Evolutionary conservation across 345 rosid genomes (phyloP), one percentile per base, ranked within the genome.

Genomic region (Turnera subulata): DNA sequence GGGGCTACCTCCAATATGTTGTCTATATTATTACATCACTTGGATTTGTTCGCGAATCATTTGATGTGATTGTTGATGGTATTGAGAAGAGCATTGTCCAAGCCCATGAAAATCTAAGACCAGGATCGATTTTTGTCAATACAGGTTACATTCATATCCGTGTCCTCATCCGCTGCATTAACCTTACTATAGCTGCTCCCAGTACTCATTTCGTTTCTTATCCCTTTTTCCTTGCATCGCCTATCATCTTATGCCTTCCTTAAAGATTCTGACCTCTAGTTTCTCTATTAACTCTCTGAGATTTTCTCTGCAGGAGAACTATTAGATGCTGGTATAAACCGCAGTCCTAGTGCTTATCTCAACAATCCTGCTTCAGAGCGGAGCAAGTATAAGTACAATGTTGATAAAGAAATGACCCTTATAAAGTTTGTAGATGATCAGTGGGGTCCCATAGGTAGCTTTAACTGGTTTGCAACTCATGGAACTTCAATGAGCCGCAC

Each of bases 401-500:
- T 86, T 51, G 98, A 92, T 74, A 92, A 82, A 63, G 89, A 86
- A 66, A 92, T 92, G 98, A 89, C 96, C 64, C 96, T 92, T 48
- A 56, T 92, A 64, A 92, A 92, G 83, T 92, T 92, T 80, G 87
- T 86, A 18, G 98, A 89, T 68, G 78, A 82, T 46, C 78, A 81
- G 62, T 83, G 91, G 93, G 95, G 96, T 17, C 74, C 96, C 19
- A 79, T 86, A 26, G 96, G 98, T 55, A 84, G 89, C 81, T 89
- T 92, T 77, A 92, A 88, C 61, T 89, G 95, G 96, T 92, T 92
- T 77, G 89, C 96, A 50, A 92, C 96, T 56, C 98, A 92, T 64
- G 98, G 96, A 63, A 92, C 98, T 25, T 89, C 95, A 68, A 92
- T 92, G 98, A 84, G 95, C 66, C 95, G 96, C 50, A 69, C 90